Conservation (phyloP, 2,329 filamentous ascomycete genomes). For the Alternaria novae-zelandiae region DNA sequence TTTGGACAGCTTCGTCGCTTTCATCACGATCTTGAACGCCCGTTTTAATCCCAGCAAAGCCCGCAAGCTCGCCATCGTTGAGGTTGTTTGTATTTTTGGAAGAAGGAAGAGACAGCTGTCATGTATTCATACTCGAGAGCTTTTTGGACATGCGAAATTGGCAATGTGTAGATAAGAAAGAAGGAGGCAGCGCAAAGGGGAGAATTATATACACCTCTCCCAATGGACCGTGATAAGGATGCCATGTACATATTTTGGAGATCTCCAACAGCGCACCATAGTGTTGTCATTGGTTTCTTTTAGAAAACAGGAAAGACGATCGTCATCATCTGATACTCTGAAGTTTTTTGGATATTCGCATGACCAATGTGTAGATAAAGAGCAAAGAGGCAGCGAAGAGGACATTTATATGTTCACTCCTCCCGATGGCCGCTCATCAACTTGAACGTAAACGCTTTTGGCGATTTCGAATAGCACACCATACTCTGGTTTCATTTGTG, state of each 20-base stretch:
- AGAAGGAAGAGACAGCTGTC: background rate
- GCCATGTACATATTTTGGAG: too few species aligned
- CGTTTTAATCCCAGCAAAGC: background rate
- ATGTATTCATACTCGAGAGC: background rate
- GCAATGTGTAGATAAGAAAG: background rate
- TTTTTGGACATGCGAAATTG: background rate
- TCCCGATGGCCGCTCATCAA: too few species aligned
- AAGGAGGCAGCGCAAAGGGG: background rate
- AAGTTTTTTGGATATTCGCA: background rate
- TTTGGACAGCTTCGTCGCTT: background rate
- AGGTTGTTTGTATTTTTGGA: too few species aligned
- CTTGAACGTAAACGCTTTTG: too few species aligned
- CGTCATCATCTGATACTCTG: too few species aligned
- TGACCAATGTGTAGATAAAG: background rate
- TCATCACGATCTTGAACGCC: background rate
- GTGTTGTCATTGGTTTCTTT: background rate
- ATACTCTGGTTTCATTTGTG: accelerated
- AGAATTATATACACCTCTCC: background rate
- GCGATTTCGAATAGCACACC: background rate
- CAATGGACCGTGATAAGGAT: too few species aligned
- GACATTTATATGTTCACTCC: too few species aligned
- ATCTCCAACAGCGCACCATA: background rate
- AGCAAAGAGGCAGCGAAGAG: too few species aligned
- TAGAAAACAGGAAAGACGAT: background rate
- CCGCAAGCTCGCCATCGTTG: background rate